A percentile compares a stretch with the other conserved stretches of the same genome.
Evolutionary conservation across 805 yeast genomes (phyloP).

Genomic region (Pichia nakasei): DNA sequence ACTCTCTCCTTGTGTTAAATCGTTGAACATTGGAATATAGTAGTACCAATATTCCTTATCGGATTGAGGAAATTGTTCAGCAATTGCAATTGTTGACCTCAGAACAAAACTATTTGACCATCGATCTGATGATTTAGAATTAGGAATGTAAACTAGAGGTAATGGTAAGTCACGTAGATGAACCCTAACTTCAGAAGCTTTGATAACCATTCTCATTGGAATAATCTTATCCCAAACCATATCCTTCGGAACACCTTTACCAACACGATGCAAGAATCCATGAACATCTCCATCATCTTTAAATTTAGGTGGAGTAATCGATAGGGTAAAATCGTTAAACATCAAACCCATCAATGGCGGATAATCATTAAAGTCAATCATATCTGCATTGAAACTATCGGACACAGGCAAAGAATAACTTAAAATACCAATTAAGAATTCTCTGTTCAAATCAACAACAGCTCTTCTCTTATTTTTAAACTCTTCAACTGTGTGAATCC

Average conservation of each 20-base stretch:
- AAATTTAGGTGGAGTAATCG: slow-evolving; percentile 38
- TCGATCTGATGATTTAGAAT: slow-evolving; percentile 4
- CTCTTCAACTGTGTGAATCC: slow-evolving; percentile 59
- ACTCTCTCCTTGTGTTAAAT: slow-evolving; percentile 25
- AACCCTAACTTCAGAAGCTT: slow-evolving; percentile 51
- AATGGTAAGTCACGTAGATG: slow-evolving; percentile 82
- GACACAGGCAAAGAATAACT: slow-evolving; percentile 29
- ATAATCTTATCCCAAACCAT: slow-evolving; percentile 58
- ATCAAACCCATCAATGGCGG: slow-evolving; percentile 44
- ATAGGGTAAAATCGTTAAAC: slow-evolving; percentile 39
- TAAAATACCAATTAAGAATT: slow-evolving; percentile 33
- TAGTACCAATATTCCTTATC: slow-evolving; percentile 49
- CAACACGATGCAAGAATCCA: slow-evolving; percentile 58
- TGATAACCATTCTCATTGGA: slow-evolving; percentile 53
- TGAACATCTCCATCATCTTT: slow-evolving; percentile 39
- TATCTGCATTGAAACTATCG: slow-evolving; percentile 32
- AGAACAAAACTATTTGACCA: slow-evolving; percentile 13
- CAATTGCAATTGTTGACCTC: slow-evolving; percentile 57
- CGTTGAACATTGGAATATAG: slow-evolving; percentile 52
- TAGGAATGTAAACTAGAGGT: slow-evolving; percentile 70
- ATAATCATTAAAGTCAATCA: slow-evolving; percentile 36
- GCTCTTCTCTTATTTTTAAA: slow-evolving; percentile 33
- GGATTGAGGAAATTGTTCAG: slow-evolving; percentile 51
- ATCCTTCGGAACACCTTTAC: slow-evolving; percentile 75
- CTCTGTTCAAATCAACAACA: slow-evolving; percentile 31